Evolutionary conservation across 257 asterid species (phyloP).

Genomic region (Cruciata laevipes): DNA sequence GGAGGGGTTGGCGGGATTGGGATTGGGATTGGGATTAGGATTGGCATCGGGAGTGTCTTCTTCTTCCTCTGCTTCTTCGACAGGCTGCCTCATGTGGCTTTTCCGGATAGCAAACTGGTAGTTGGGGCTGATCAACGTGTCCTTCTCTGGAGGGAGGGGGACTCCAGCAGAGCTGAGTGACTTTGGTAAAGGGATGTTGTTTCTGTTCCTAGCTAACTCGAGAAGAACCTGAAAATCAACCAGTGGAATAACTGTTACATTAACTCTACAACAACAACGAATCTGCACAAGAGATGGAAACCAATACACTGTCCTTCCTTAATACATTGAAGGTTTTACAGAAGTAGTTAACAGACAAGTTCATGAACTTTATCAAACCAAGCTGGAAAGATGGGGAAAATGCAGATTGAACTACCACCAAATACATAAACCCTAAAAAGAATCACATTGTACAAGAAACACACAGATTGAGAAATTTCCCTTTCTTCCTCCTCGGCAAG

Average conservation of each 20-base stretch:
- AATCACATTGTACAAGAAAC: not conserved
- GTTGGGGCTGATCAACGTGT: slow-evolving; percentile 75
- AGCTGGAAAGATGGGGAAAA: slow-evolving; percentile 1
- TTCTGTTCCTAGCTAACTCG: slow-evolving; percentile 81
- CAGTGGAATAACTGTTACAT: not conserved
- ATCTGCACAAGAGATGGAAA: not conserved
- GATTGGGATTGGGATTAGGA: slow-evolving; percentile 15
- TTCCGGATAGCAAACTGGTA: slow-evolving; percentile 71
- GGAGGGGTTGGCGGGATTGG: slow-evolving; percentile 24
- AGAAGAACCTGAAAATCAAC: slow-evolving; percentile 46
- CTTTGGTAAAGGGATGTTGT: slow-evolving; percentile 70
- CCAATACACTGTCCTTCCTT: not conserved
- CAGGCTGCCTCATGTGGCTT: slow-evolving; percentile 34
- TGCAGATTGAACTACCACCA: too few relatives aligned
- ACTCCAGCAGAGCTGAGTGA: slow-evolving; percentile 49
- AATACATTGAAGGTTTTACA: not conserved
- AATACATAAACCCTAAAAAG: not conserved
- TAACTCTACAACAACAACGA: not conserved
- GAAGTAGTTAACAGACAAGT: not conserved
- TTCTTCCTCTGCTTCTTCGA: slow-evolving; percentile 78
- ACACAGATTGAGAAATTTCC: not conserved
- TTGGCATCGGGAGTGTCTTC: slow-evolving; percentile 41
- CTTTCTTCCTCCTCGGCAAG: not conserved
- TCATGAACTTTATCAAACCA: slow-evolving; percentile 1
- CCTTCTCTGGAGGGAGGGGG: slow-evolving; percentile 76